Base-by-base conservation (phyloP, 129 eudicot genomes). In the Oenanthe sinensis region DNA sequence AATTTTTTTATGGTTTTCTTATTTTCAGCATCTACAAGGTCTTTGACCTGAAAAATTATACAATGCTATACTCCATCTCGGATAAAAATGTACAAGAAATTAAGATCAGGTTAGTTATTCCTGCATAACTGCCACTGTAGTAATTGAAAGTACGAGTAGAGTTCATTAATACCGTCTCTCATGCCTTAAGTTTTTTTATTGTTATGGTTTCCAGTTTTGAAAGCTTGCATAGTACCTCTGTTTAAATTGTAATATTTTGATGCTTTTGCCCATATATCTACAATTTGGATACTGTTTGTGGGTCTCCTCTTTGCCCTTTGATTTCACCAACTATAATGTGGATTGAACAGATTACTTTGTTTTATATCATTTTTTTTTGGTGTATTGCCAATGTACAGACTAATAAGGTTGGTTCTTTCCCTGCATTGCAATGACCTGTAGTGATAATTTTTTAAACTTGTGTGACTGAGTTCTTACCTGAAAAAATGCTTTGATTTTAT, bases 31-130 rank as follows among this genome's bases (percentile, higher is more conserved):
- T 89, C 74, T 89, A 89, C 85, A 89, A 89, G 82, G 90, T 89
- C 71, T 89, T 89, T 82, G 92, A 89, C 84, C 68, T 89, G 87
- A 89, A 86, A 74, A 89, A 89, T 84, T 89, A 89, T 54, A 84
- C 92, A 28, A 86, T 89, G 92, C 62, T 89, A 49, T 89, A 86
- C 75, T 89, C 90, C 55, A 89, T 89, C 47, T 89, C 88, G 0
- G 92, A 89, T 75, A 84, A 86, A 75, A 89, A 89, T 82, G 77
- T 74, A n/a, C 77, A 74, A 46, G 77, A 74, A 50, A 74, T 74
- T 16, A 74, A 74, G 30, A 74, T 86, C 80, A 89, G 92, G 92
- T 89, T 71, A 65, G 26, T 68, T 48, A 58, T 8, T 55, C 20
- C 11, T 12, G 9, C 72, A 67, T 67, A 14, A 67, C 72, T 28